Base-by-base conservation (phyloP, 306 rosid genomes). In the Cucurbita ficifolia region DNA sequence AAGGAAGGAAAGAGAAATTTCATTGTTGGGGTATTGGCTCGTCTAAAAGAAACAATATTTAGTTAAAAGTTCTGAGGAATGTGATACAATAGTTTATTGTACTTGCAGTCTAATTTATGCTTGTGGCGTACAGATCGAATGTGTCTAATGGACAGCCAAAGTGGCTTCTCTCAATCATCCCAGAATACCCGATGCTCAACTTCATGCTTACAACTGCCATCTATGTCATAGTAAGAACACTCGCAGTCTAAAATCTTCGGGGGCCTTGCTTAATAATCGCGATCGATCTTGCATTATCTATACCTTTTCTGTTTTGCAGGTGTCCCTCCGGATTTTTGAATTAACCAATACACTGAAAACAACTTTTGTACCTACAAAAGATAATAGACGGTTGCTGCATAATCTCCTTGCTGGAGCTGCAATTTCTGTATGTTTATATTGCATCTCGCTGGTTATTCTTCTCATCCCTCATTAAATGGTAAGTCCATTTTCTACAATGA, bases 131-230 rank as follows among this genome's bases (percentile, higher is more conserved):
- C 91, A 95, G 99, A 77, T 91, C 99, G 52, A 95, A 89, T 79
- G 57, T 84, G 72, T 95, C 99, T 45, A 82, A 95, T 54, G 99
- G 99, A 82, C 99, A 95, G 85, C 99, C 97, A 12, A 95, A 95
- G 85, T 91, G 97, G 99, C 97, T 91, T 84, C 99, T 95, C 79
- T 91, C 89, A 56, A n/a, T 95, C 80, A 85, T 95, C 74, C 99
- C 97, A 18, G 91, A 91, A 64, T 88, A 86, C 82, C 96, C 99
- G 5, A 16, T 95, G 90, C 97, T 95, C 75, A 95, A 95, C 83
- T 91, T 95, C 84, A 89, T 89, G 96, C 96, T 95, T 65, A 89
- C 92, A 55, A 91, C 96, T 67, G 96, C 97, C 48, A 79, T 89
- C 67, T 95, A 91, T 79, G 50, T 89, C 82, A 78, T 95, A 79